Evolutionary conservation across 306 rosid genomes (phyloP), one percentile per base, ranked within the genome.

Genomic region (Senna tora): DNA sequence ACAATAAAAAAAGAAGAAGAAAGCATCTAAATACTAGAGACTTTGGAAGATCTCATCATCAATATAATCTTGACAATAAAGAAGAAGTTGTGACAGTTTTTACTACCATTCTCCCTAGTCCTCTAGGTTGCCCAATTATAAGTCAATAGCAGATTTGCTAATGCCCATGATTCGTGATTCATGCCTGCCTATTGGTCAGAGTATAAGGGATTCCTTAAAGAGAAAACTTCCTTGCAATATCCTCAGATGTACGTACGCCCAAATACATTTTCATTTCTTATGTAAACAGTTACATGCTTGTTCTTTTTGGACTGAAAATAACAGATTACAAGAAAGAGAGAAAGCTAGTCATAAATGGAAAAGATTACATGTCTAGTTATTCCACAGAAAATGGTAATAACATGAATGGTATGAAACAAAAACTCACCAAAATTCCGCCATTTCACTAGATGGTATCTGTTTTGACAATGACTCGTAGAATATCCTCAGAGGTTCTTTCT

Each of bases 361-460:
- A 25, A 25, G 3, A 25, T 25, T 25, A 25, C 25, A 65, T 41
- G 30, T 10, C 46, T 9, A 4, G 50, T 13, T 15, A 41, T 15
- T 19, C 51, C 51, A 62, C 32, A 39, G 68, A 63, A 38, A 38
- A 17, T 16, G 50, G 38, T 30, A 17, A 17, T 11, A 33, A 58
- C 22, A 58, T n/a, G 14, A 32, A n/a, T 33, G 6, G n/a, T 9
- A 59, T 34, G 9, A 9, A 59, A 16, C 14, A 59, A 54, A 46
- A 49, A 67, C 79, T 71, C 74, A 88, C 94, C 91, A 88, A 73
- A 88, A 88, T 53, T 86, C 90, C 13, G 94, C 94, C 97, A 94
- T 94, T 82, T 91, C 91, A 80, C 98, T 94, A 33, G 83, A 25
- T 16, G 98, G 95, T 67, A 89, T 94, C 83, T 94, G 98, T 77